Base-by-base conservation (phyloP, 257 asterid species). In the Jasminum sambac region DNA sequence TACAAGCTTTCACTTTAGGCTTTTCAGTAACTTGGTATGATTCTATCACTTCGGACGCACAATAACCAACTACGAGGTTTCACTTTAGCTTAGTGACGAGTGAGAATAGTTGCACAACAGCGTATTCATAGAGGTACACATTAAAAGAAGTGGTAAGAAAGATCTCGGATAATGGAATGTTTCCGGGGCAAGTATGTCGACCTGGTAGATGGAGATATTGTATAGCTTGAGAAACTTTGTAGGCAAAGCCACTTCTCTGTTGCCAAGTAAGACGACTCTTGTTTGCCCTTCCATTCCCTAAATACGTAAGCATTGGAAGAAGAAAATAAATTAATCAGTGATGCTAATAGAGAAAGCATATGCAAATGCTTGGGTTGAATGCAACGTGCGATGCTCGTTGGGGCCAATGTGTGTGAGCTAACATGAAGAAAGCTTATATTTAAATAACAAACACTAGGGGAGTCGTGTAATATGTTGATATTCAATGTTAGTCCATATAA, bases 161-260 rank as follows among this genome's bases (percentile, higher is more conserved):
- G 69, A 81, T 66, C 41, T 81, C 77, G 63, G 79, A 64, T 24
- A 80, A 81, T 34, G 69, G 75, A 26, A 81, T 48, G 76, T 77
- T 81, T 61, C 78, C 85, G 41, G 74, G 82, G 59, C 70, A 74
- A 60, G 71, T 5, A 57, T 64, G 21, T 25, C n/a, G n/a, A n/a
- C n/a, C n/a, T n/a, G n/a, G 50, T 5, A 76, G 19, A 52, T 81
- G 82, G 40, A 81, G 79, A 67, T 74, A 77, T 17, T 74, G 48
- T 0, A 74, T 14, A 36, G 64, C 80, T 5, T 24, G 13, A 39
- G 85, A 80, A 43, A 75, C 78, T 6, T 66, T 75, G 46, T 74
- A 70, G 12, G 79, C 79, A 46, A 77, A 74, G 72, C 62, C 64
- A 38, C 74, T 61, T 63, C 80, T 77, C 38, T 67, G 71, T 58